These are phyloP conservation scores for Syzygium aromaticum DNA, from an alignment of 345 rosid species.

Conservation along the genomic window DNA sequence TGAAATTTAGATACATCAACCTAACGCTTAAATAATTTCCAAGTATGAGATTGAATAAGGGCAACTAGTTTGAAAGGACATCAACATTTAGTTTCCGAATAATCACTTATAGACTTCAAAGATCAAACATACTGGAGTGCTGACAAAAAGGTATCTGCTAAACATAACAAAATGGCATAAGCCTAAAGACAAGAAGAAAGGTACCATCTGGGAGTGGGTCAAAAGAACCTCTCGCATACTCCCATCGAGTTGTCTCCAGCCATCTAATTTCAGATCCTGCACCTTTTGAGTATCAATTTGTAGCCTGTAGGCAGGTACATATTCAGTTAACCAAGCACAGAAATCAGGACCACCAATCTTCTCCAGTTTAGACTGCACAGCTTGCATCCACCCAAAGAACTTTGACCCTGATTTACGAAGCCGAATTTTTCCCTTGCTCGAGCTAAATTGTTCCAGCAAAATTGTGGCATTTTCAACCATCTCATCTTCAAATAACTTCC, in stretches of 20 bases:
- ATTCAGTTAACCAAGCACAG: constrained; percentile 66
- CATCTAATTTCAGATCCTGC: constrained; percentile 56
- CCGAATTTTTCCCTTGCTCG: constrained; percentile 18
- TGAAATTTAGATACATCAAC: background rate
- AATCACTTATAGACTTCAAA: background rate
- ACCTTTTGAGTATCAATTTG: constrained; percentile 44
- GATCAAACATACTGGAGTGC: background rate
- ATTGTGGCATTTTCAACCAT: constrained; percentile 35
- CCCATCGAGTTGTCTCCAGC: constrained; percentile 52
- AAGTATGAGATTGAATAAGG: background rate
- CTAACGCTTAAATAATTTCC: background rate
- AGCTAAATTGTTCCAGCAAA: constrained; percentile 45
- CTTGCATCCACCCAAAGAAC: constrained; percentile 49
- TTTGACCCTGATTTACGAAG: constrained; percentile 17
- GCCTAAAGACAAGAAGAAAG: background rate
- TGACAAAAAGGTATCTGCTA: background rate
- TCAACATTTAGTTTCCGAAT: background rate
- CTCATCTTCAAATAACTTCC: constrained; percentile 57
- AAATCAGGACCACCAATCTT: constrained; percentile 67
- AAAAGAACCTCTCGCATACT: constrained; percentile 74
- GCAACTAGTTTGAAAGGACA: background rate
- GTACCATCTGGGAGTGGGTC: constrained; percentile 95
- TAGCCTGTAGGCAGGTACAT: constrained; percentile 58
- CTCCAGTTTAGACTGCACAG: constrained; percentile 43
- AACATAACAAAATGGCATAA: background rate